Evolutionary conservation across 1,284 basidiomycete species (phyloP).

Genomic region (Moesziomyces antarcticus): DNA sequence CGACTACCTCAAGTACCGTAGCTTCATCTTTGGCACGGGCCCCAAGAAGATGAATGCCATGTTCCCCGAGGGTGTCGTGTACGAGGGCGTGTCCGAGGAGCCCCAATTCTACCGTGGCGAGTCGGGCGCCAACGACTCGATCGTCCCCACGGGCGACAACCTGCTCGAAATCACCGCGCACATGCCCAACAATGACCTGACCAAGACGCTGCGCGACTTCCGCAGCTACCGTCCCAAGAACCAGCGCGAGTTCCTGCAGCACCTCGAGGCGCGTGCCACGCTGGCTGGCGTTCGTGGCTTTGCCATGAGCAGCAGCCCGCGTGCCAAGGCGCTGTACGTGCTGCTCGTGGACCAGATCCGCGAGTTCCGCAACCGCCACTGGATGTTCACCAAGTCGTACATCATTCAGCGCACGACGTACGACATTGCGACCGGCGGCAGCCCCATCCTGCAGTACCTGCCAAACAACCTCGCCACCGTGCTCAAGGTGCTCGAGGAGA

Average conservation of each 20-base stretch:
- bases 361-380: conserved; percentile 64
- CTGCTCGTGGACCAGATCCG: conserved; percentile 62
- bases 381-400: conserved; percentile 62
- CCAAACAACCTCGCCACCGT: conserved; percentile 60
- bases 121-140: conserved; percentile 55
- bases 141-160: conserved; percentile 62
- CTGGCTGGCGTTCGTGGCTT: conserved; percentile 43
- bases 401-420: conserved; percentile 61
- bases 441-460: conserved; percentile 61
- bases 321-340: conserved; percentile 59
- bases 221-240: conserved; percentile 59
- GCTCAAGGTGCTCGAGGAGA: conserved; percentile 55
- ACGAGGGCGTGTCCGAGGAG: conserved; percentile 54
- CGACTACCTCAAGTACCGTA: conserved; percentile 64
- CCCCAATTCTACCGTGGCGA: conserved; percentile 60
- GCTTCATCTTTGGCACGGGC: conserved; percentile 65
- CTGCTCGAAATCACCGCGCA: conserved; percentile 63
- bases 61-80: conserved; percentile 64
- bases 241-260: conserved; percentile 54
- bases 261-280: conserved; percentile 55
- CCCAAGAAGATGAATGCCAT: conserved; percentile 62
- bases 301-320: conserved; percentile 32
- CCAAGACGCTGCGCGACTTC: conserved; percentile 63
- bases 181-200: conserved; percentile 63
- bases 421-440: conserved; percentile 63